phyloP scores from a whole-genome alignment of 768 basidiomycete genomes.

The Suillus plorans region DNA sequence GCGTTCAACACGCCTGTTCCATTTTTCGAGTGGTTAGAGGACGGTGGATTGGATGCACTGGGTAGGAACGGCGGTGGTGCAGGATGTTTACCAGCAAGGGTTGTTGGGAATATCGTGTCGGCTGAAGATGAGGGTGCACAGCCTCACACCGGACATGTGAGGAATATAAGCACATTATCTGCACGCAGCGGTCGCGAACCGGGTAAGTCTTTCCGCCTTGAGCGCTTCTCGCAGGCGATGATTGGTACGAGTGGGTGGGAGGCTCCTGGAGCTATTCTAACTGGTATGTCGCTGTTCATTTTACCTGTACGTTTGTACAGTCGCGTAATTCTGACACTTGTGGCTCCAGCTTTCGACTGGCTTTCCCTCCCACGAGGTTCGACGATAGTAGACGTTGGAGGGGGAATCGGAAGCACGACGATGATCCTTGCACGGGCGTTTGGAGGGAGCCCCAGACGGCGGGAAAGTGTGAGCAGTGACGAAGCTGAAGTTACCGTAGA shows the following conservation, averaged over 20 bases:
- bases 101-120: not conserved
- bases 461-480: constrained; percentile 8
- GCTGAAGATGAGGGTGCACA: not conserved
- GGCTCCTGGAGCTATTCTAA: constrained; percentile 56
- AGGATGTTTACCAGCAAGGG: not conserved
- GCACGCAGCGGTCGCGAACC: not conserved
- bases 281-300: constrained; percentile 37
- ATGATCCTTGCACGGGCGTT: constrained; percentile 44
- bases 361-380: constrained; percentile 46
- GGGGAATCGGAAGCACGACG: constrained; percentile 59
- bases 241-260: constrained; percentile 72
- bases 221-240: constrained; percentile 78
- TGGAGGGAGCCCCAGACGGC: constrained; percentile 9
- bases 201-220: constrained; percentile 51
- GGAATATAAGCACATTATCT: not conserved
- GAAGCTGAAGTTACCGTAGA: not conserved
- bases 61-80: constrained; percentile 24
- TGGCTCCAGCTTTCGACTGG: constrained; percentile 58
- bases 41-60: constrained; percentile 37
- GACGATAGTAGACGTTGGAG: constrained; percentile 66
- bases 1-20: constrained; percentile 57
- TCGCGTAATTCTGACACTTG: not conserved
- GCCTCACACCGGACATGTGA: not conserved
- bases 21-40: constrained; percentile 78
- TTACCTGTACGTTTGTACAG: not conserved